phyloP scores from a whole-genome alignment of 1,284 basidiomycete genomes.

The Ustilago nuda region DNA sequence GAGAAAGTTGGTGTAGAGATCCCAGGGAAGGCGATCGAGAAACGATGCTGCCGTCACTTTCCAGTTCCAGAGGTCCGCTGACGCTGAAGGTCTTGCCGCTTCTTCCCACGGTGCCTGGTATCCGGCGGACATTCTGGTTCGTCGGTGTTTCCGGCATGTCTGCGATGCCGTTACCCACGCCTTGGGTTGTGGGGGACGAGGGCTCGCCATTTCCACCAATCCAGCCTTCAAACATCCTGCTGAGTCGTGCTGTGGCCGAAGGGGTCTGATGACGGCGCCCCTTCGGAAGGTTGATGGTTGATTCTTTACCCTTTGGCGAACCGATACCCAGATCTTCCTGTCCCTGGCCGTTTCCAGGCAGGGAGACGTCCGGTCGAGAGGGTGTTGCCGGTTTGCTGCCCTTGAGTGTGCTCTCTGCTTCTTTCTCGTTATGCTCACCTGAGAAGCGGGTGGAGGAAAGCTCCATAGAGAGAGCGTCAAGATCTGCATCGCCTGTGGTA shows the following conservation, averaged over 20 bases:
- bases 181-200: slow-evolving; percentile 28
- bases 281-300: slow-evolving; percentile 28
- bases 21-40: slow-evolving; percentile 39
- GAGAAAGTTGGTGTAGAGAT: slow-evolving; percentile 30
- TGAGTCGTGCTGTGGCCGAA: slow-evolving; percentile 53
- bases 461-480: slow-evolving; percentile 45
- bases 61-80: slow-evolving; percentile 58
- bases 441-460: slow-evolving; percentile 22
- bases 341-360: slow-evolving; percentile 2
- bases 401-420: slow-evolving; percentile 40
- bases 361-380: background rate
- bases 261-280: slow-evolving; percentile 38
- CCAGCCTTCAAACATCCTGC: slow-evolving; percentile 64
- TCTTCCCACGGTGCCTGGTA: slow-evolving; percentile 36
- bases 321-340: background rate
- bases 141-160: slow-evolving; percentile 37
- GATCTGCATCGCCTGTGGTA: slow-evolving; percentile 45
- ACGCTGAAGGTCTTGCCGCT: slow-evolving; percentile 52
- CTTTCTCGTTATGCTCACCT: slow-evolving; percentile 25
- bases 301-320: background rate
- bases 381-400: slow-evolving; percentile 37
- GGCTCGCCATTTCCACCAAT: slow-evolving; percentile 36
- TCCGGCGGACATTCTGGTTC: slow-evolving; percentile 17
- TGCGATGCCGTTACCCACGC: background rate
- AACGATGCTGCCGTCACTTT: slow-evolving; percentile 33